phyloP scores from a whole-genome alignment of 345 rosid species.

The Citrus hindsii region DNA sequence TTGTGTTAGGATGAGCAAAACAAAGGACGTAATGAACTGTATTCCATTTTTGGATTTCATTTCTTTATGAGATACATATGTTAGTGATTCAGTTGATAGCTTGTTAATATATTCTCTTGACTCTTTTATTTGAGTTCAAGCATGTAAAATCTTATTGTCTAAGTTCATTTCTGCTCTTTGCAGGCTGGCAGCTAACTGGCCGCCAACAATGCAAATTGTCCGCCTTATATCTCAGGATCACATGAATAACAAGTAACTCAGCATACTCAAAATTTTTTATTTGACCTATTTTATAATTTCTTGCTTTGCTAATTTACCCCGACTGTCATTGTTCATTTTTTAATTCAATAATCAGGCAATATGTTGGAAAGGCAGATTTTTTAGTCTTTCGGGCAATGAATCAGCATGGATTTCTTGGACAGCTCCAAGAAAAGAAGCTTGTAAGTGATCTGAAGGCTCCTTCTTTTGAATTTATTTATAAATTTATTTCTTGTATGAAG shows the following conservation, averaged over 20 bases:
- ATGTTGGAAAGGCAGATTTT: conserved; percentile 94
- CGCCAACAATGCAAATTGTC: conserved; percentile 88
- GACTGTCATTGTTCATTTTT: conserved; percentile 10
- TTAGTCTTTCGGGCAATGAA: conserved; percentile 94
- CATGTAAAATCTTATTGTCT: not conserved
- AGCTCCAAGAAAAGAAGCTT: conserved; percentile 95
- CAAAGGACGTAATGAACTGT: not conserved
- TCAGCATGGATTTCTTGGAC: conserved; percentile 95
- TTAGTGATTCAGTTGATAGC: not conserved
- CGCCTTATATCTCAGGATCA: conserved; percentile 96
- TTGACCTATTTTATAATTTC: conserved; percentile 3
- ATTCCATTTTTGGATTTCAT: not conserved
- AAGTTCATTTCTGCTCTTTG: conserved; percentile 18
- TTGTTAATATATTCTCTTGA: not conserved
- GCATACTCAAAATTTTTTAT: conserved; percentile 10
- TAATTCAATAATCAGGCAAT: conserved; percentile 56
- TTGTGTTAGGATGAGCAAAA: not conserved
- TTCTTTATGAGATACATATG: not conserved
- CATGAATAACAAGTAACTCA: conserved; percentile 90
- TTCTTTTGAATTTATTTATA: not conserved
- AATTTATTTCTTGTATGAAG: not conserved
- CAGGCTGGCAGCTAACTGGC: conserved; percentile 99
- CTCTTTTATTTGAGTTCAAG: conserved; percentile 1
- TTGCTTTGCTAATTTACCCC: not conserved
- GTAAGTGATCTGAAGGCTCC: conserved; percentile 49